Base-by-base conservation (phyloP, 2,329 filamentous ascomycete genomes). In the Calonectria leucothoes region DNA sequence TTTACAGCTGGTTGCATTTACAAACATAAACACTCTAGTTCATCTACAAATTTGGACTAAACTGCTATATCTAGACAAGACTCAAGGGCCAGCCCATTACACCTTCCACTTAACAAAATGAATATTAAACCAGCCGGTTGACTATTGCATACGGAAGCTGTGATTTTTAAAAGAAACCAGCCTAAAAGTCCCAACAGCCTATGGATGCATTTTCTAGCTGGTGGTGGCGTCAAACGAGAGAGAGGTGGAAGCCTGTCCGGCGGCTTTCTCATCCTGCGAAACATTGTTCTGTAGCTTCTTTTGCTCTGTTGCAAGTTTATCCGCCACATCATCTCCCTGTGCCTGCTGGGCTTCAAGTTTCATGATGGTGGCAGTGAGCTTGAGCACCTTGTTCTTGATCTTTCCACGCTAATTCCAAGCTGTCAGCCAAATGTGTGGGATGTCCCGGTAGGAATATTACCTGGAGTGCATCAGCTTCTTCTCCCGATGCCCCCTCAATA, bases 351-450 rank as follows among this genome's bases (percentile, higher is more conserved):
- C 85, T 80, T 87, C 82, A 11, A 91, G 86, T 76, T 86, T 84
- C 35, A 91, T 81, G 37, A 90, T 83, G 66, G 88, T 88, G 33
- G 89, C 87, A 48, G 86, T 87, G 74, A 91, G 84, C 84, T 91
- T 91, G 66, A 91, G 82, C 20, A 91, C 88, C 84, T 91, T 91
- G 86, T 91, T 91, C 87, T 90, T 89, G 73, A 87, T 91, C 84
- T 91, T 91, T 79, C 89, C 89, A 67, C 86, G 84, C 86, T 88
- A 69, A 5, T 59, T 45, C 10, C 31, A 12, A 27, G 1, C 6
- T 31, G 37, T 74, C 31, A 79, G 67, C 15, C 49, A 14, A 2
- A 1, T 6, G 0, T 1, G 23, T 11, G 33, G 8, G 27, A 15
- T 42, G 0, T 6, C 10, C 15, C 10, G 4, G 2, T 3, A 2